These are phyloP conservation scores for Allomyces arbusculus DNA, from an alignment of 192 early-diverging fungal species.

Conservation along the genomic window DNA sequence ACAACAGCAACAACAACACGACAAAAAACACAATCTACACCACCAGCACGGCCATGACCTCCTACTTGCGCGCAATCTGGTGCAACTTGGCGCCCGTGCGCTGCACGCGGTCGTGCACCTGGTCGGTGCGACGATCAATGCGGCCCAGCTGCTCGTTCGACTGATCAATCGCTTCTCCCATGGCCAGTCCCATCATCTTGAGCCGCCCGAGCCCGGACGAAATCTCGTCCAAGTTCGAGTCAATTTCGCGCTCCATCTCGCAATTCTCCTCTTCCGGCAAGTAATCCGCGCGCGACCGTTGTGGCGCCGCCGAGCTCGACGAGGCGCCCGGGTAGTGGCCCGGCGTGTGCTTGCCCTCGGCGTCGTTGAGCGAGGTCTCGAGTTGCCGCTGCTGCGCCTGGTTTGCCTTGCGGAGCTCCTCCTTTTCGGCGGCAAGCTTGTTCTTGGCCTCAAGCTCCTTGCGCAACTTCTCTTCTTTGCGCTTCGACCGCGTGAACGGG, in stretches of 20 bases:
- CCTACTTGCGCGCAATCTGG: background rate
- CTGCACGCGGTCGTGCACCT: conserved; percentile 12
- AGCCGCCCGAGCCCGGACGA: conserved; percentile 14
- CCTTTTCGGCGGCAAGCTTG: conserved; percentile 14
- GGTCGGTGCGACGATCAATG: conserved; percentile 14
- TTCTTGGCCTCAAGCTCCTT: background rate
- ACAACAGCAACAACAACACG: too few relatives aligned
- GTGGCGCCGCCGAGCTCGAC: background rate
- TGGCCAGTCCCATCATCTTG: conserved; percentile 25
- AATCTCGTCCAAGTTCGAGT: conserved; percentile 28
- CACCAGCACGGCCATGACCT: too few relatives aligned
- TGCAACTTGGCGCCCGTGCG: conserved; percentile 8
- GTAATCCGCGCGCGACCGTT: conserved; percentile 15
- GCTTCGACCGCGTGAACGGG: background rate
- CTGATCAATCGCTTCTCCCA: conserved; percentile 24
- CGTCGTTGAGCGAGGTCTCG: conserved; percentile 1
- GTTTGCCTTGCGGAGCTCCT: background rate
- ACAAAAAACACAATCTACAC: too few relatives aligned
- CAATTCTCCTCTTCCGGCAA: conserved; percentile 21
- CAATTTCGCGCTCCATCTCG: conserved; percentile 28
- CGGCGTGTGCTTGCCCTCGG: background rate
- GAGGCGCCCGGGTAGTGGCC: conserved; percentile 1
- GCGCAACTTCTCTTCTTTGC: background rate
- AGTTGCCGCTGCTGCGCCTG: background rate
- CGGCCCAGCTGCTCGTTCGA: conserved; percentile 12